Conservation (phyloP, 768 basidiomycete species). For the Ephemerocybe angulata region DNA sequence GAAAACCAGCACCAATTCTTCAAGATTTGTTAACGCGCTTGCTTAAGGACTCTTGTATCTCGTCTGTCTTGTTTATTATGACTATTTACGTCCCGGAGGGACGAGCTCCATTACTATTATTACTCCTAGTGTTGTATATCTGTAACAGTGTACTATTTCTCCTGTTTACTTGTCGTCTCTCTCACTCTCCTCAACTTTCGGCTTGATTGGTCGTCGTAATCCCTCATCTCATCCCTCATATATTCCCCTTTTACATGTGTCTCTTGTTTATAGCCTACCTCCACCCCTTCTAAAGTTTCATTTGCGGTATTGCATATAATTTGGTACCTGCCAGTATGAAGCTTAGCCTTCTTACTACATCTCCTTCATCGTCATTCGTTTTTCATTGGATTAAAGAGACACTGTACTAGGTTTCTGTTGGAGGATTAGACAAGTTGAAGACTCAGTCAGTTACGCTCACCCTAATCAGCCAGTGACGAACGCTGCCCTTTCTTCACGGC, state of each 20-base stretch:
- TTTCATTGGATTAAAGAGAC: too few species aligned
- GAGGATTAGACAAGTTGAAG: too few species aligned
- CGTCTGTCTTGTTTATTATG: background rate
- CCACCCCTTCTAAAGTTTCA: too few species aligned
- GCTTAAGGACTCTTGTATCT: conserved; percentile 20
- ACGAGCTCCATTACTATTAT: background rate
- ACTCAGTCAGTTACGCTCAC: too few species aligned
- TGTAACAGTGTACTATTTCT: conserved; percentile 8
- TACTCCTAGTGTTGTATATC: conserved; percentile 1
- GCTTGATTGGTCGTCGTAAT: background rate
- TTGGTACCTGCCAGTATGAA: too few species aligned
- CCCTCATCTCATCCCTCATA: conserved; percentile 1
- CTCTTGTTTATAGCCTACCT: background rate
- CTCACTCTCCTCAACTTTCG: background rate
- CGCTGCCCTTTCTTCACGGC: too few species aligned
- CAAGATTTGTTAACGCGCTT: conserved; percentile 58
- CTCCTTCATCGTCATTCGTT: too few species aligned
- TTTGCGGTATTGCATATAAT: too few species aligned
- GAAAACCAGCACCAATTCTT: conserved; percentile 60
- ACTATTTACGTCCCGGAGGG: background rate
- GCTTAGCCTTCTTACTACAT: too few species aligned
- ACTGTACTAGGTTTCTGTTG: too few species aligned
- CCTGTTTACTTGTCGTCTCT: background rate
- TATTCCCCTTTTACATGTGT: conserved; percentile 15
- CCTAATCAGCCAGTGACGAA: too few species aligned